These are phyloP conservation scores for Ophidiomyces ophidiicola DNA, from an alignment of 2,329 filamentous ascomycete species.

Conservation along the genomic window DNA sequence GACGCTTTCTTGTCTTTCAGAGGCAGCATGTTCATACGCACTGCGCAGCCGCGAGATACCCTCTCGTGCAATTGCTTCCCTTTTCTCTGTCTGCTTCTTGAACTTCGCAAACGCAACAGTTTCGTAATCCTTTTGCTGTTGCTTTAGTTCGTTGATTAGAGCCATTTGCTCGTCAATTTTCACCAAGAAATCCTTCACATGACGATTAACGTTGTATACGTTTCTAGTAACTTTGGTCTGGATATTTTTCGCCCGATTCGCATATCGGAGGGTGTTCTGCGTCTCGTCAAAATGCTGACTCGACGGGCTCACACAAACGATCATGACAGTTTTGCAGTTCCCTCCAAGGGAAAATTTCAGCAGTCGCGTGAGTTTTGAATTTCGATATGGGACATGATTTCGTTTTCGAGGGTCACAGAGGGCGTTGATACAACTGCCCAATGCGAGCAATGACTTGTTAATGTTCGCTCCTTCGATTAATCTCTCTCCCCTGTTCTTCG, in stretches of 20 bases:
- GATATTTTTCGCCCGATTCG: conserved; percentile 97
- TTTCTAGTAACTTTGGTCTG: conserved; percentile 99
- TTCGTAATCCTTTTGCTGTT: conserved; percentile 83
- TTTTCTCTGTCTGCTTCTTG: conserved; percentile 78
- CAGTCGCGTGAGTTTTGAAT: conserved; percentile 89
- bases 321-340: conserved; percentile 99
- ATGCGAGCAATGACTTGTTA: conserved; percentile 90
- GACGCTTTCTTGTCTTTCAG: conserved; percentile 67
- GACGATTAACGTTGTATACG: conserved; percentile 96
- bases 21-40: conserved; percentile 68
- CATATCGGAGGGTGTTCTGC: conserved; percentile 93
- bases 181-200: conserved; percentile 97
- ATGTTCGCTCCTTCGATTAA: conserved; percentile 94
- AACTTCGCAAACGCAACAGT: conserved; percentile 74
- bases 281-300: conserved; percentile 97
- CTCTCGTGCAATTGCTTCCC: conserved; percentile 61
- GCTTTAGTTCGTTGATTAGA: conserved; percentile 90
- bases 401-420: conserved; percentile 84
- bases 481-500: conserved; percentile 87
- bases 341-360: conserved; percentile 95
- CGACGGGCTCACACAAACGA: conserved; percentile 93
- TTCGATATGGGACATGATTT: conserved; percentile 92
- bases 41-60: conserved; percentile 65
- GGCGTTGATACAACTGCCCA: conserved; percentile 96
- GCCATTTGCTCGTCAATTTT: conserved; percentile 98